Base-by-base conservation (phyloP, 2,329 filamentous ascomycete genomes). In the Blastomyces emzantsi region DNA sequence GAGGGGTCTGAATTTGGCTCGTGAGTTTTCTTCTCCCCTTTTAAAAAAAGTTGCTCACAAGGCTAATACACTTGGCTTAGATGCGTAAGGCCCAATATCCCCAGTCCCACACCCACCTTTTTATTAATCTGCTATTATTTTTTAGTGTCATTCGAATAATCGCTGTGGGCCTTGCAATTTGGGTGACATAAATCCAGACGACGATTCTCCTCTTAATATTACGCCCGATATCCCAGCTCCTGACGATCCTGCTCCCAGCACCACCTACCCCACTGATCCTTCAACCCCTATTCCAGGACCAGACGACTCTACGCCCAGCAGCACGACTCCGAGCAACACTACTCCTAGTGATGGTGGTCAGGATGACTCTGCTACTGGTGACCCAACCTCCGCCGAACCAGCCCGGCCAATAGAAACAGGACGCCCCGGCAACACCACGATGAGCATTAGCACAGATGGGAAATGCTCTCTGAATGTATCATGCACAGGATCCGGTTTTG, bases 401-500 rank as follows among this genome's bases (percentile, higher is more conserved):
- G 13, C 25, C 36, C 22, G 9, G 1, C 55, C 55, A 58, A 41
- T 15, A 1, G 33, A 41, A 58, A 58, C 36, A 58, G 36, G n/a
- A 39, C 22, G 17, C 17, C 58, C 58, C n/a, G 28, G 13, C 15
- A 60, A 60, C 8, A 5, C 41, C 17, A 54, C 45, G 28, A 36
- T n/a, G 25, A 25, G 25, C 9, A 63, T 67, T 28, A 66, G 65
- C 59, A 57, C 62, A 49, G 64, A 67, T 28, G 66, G 66, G 33
- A 63, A 52, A 39, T 67, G 66, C 41, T 55, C 61, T 47, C 33
- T 64, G 2, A 28, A 62, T 57, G 56, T 65, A 13, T 15, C 54
- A 11, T 67, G 66, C 36, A 54, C 55, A 19, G 66, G 66, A n/a
- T 65, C 66, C 17, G 57, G 57, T 28, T 67, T 64, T 52, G 66